Base-by-base conservation (phyloP, 2,329 filamentous ascomycete species). In the Trichoderma endophyticum region DNA sequence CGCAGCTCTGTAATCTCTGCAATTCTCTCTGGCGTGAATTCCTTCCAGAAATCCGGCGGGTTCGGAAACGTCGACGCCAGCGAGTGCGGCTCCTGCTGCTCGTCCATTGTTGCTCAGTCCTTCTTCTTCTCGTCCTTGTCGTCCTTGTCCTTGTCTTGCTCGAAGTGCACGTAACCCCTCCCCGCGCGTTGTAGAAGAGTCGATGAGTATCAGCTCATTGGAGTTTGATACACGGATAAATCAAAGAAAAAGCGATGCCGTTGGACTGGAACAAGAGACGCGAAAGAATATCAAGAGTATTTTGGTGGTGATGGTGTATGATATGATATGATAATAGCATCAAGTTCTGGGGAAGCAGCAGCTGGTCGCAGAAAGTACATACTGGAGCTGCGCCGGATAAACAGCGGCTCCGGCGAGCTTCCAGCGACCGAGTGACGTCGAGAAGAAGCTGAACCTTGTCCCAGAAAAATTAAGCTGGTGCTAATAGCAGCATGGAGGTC, bases 11-110 rank as follows among this genome's bases (percentile, higher is more conserved):
- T 80, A 70, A 87, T 82, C 4, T 89, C 89, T 15, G 88, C 82
- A 67, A 93, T 78, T 78, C 95, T 97, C 32, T 92, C 89, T 3
- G 89, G 81, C 0, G 93, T 97, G 82, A 98, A 98, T 80, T 93
- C 87, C 76, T 92, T 91, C 90, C 93, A 98, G 83, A 98, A 97
- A 1, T 92, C 91, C 30, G 96, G 96, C 30, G 96, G 96, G 67
- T 92, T 89, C 28, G 96, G 95, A 80, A 94, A 97, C 54, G 91
- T 89, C 28, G 92, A 89, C 30, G 90, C 86, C 76, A 87, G 81
- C 61, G 85, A 83, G 43, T 81, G 80, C 11, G 82, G 78, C 72
- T 83, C 83, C 72, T 86, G 84, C 67, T 83, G 90, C 72, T 73
- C 71, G 32, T 48, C 64, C 64, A 64, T 72, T 36, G 28, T 12